Evolutionary conservation across 306 rosid genomes (phyloP).

Genomic region (Lathyrus tuberosus): DNA sequence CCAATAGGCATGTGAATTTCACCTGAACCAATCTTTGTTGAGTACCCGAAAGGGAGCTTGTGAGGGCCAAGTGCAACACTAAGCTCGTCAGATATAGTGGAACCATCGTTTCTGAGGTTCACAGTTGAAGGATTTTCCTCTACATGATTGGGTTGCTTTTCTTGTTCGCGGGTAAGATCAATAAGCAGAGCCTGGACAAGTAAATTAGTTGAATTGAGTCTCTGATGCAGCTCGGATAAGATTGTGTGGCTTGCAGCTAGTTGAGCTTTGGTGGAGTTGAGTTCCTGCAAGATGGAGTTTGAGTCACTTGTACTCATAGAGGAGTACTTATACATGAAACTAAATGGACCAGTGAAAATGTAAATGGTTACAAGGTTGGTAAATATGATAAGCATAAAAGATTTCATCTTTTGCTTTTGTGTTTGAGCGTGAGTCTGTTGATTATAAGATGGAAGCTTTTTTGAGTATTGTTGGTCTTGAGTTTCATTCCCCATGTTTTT

Average conservation of each 20-base stretch:
- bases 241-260: constrained; percentile 44
- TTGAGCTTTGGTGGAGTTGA: constrained; percentile 49
- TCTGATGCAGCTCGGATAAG: constrained; percentile 45
- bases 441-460: constrained; percentile 37
- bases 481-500: constrained; percentile 45
- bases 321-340: constrained; percentile 31
- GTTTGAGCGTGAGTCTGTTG: constrained; percentile 4
- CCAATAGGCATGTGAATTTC: constrained; percentile 43
- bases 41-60: constrained; percentile 51
- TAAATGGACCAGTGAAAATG: constrained; percentile 47
- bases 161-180: constrained; percentile 49
- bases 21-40: constrained; percentile 35
- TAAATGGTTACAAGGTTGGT: constrained; percentile 52
- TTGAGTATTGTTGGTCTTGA: constrained; percentile 41
- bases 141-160: constrained; percentile 27
- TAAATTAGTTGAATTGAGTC: constrained; percentile 51
- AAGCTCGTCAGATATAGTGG: constrained; percentile 33
- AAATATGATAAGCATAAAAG: constrained; percentile 39
- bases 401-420: constrained; percentile 42
- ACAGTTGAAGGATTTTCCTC: not conserved
- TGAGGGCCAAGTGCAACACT: constrained; percentile 47
- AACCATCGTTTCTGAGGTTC: constrained; percentile 29
- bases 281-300: constrained; percentile 44
- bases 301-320: constrained; percentile 30
- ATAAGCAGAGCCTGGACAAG: constrained; percentile 54